Percentiles rank a stretch among this genome's conserved stretches.
Conservation (phyloP, 495 filamentous ascomycete species). For the Talaromyces borbonicus region DNA sequence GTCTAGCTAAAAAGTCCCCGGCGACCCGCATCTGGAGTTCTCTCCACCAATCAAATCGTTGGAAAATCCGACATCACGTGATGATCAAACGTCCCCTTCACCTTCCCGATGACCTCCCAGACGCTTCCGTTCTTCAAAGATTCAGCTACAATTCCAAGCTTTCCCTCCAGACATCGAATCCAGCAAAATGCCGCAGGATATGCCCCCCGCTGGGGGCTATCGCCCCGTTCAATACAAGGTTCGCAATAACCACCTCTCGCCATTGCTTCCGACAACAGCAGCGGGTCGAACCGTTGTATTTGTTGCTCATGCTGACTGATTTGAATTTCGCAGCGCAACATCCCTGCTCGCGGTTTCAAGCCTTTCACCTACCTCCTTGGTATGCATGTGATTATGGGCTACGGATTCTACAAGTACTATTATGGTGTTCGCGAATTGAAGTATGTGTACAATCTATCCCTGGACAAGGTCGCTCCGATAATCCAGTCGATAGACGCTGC, state of each 20-base stretch:
- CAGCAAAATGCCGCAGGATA: conserved; percentile 59
- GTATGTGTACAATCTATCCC: conserved; percentile 43
- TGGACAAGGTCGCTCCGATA: conserved; percentile 4
- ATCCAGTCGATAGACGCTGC: no score
- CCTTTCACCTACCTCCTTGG: conserved; percentile 66
- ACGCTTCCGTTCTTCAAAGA: neutral
- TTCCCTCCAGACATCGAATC: conserved; percentile 5
- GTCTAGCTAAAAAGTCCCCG: conserved; percentile 11
- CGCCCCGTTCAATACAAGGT: conserved; percentile 94
- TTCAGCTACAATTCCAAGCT: neutral
- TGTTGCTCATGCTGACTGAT: neutral
- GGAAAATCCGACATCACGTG: conserved; percentile 20
- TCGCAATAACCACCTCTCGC: conserved; percentile 20
- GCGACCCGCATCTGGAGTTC: neutral
- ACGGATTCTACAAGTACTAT: conserved; percentile 76
- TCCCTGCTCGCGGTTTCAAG: conserved; percentile 85
- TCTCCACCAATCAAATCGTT: neutral
- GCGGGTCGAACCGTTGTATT: neutral
- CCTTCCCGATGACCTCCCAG: conserved; percentile 15
- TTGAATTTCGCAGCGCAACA: conserved; percentile 57
- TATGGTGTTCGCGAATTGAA: conserved; percentile 76
- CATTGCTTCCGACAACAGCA: conserved; percentile 3
- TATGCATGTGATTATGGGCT: conserved; percentile 67
- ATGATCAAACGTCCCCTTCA: conserved; percentile 21
- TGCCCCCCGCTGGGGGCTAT: conserved; percentile 92